phyloP scores from a whole-genome alignment of 208 protist species.

The Acanthamoeba sp. region DNA sequence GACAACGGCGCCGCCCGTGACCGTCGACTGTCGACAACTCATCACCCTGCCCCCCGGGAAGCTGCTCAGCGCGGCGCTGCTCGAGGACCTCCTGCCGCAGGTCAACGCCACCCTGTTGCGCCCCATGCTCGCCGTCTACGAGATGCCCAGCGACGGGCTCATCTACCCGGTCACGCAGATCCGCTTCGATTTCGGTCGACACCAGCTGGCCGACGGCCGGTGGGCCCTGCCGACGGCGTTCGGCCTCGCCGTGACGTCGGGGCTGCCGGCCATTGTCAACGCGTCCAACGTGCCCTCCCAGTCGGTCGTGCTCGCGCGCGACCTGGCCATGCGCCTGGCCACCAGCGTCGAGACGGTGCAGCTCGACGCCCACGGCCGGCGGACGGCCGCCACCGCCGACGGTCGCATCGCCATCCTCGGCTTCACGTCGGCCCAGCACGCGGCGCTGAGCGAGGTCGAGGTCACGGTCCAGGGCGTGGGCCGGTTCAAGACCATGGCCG shows the following conservation, averaged over 20 bases:
- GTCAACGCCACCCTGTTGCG: slow-evolving; percentile 3
- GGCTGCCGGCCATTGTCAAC: slow-evolving; percentile 38
- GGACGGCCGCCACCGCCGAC: not conserved
- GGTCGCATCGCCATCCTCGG: not conserved
- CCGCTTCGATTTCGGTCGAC: slow-evolving; percentile 29
- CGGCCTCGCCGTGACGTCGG: not conserved
- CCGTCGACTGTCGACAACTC: not conserved
- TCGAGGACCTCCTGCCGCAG: slow-evolving; percentile 19
- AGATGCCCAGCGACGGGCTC: slow-evolving; percentile 1
- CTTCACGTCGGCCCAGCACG: not conserved
- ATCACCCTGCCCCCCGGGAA: slow-evolving; percentile 40
- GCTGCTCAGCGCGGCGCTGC: slow-evolving; percentile 40
- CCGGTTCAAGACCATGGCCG: not conserved
- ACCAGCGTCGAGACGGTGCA: not conserved
- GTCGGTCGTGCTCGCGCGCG: not conserved
- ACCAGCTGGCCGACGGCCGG: not conserved
- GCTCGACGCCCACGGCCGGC: not conserved
- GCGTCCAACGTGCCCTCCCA: not conserved
- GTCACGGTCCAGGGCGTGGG: not conserved
- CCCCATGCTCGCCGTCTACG: slow-evolving; percentile 13
- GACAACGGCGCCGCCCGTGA: not conserved
- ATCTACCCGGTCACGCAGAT: not conserved
- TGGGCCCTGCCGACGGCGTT: slow-evolving; percentile 24
- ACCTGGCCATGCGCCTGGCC: slow-evolving; percentile 7
- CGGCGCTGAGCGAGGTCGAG: not conserved